These are phyloP conservation scores for Mycena rebaudengoi DNA, from an alignment of 768 basidiomycete species.

Conservation along the genomic window DNA sequence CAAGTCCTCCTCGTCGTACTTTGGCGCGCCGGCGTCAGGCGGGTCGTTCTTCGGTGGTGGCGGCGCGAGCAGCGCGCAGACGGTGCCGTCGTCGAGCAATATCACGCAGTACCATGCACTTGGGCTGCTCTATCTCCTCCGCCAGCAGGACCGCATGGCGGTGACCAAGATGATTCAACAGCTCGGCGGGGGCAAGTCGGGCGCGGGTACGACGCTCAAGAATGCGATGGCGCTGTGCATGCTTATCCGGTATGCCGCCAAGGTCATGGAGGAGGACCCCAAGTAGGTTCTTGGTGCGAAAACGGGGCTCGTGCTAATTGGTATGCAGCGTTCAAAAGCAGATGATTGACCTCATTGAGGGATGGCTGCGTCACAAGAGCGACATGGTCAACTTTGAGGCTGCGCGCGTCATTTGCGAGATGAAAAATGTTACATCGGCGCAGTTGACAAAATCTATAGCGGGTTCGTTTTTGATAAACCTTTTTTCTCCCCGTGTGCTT, in stretches of 20 bases:
- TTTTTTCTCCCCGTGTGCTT: background rate
- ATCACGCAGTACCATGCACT: conserved; percentile 98
- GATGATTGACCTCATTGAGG: conserved; percentile 93
- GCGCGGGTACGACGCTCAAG: conserved; percentile 84
- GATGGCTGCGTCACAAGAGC: conserved; percentile 97
- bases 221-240: conserved; percentile 98
- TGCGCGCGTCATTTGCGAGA: conserved; percentile 96
- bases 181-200: conserved; percentile 87
- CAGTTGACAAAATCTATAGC: conserved; percentile 91
- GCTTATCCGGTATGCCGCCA: conserved; percentile 98
- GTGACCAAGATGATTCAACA: conserved; percentile 99
- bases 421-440: conserved; percentile 80
- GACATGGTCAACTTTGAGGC: conserved; percentile 99
- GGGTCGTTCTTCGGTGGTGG: conserved; percentile 82
- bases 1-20: conserved; percentile 76
- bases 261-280: conserved; percentile 98
- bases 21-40: conserved; percentile 63
- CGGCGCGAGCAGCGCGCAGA: conserved; percentile 66
- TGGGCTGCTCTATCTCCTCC: conserved; percentile 91
- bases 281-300: conserved; percentile 69
- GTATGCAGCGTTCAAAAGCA: conserved; percentile 83
- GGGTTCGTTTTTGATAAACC: conserved; percentile 62
- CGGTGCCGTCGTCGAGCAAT: conserved; percentile 88
- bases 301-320: conserved; percentile 3
- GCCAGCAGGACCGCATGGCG: conserved; percentile 98